These are phyloP conservation scores for Malus hybrid DNA, from an alignment of 331 rosid species.

Conservation along the genomic window DNA sequence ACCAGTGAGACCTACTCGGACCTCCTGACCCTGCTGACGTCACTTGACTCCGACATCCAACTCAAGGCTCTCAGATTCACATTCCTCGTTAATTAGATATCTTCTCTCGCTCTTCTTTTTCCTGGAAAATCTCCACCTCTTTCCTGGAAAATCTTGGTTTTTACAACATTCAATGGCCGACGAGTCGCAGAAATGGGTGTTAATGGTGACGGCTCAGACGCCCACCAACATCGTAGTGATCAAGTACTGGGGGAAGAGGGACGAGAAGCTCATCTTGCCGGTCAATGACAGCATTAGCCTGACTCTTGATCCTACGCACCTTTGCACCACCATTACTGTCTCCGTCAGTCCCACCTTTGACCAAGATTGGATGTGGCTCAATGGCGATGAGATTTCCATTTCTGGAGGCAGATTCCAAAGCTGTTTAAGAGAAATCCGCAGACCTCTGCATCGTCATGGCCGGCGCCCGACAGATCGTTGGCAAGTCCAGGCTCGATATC, in stretches of 20 bases:
- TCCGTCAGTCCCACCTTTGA: too few relatives aligned
- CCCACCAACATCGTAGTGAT: too few relatives aligned
- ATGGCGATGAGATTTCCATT: slow-evolving; percentile 89
- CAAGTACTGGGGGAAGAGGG: too few relatives aligned
- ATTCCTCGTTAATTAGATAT: not conserved
- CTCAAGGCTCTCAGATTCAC: not conserved
- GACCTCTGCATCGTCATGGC: slow-evolving; percentile 7
- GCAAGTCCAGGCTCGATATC: too few relatives aligned
- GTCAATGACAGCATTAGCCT: too few relatives aligned
- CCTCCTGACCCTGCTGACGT: too few relatives aligned
- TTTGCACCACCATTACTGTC: too few relatives aligned
- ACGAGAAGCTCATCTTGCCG: too few relatives aligned
- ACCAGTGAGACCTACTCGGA: too few relatives aligned
- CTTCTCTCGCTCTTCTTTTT: not conserved
- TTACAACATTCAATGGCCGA: slow-evolving; percentile 30
- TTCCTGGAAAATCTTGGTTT: not conserved
- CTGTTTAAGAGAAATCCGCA: slow-evolving; percentile 82
- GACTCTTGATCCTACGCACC: too few relatives aligned
- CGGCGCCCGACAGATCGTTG: too few relatives aligned
- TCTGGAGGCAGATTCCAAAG: slow-evolving; percentile 82
- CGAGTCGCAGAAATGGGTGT: slow-evolving; percentile 2
- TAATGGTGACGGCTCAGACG: too few relatives aligned
- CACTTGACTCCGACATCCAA: not conserved
- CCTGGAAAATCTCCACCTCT: not conserved
- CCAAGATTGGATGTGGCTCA: slow-evolving; percentile 93